phyloP scores from a whole-genome alignment of 2,329 filamentous ascomycete genomes.

The Didymella exigua region DNA sequence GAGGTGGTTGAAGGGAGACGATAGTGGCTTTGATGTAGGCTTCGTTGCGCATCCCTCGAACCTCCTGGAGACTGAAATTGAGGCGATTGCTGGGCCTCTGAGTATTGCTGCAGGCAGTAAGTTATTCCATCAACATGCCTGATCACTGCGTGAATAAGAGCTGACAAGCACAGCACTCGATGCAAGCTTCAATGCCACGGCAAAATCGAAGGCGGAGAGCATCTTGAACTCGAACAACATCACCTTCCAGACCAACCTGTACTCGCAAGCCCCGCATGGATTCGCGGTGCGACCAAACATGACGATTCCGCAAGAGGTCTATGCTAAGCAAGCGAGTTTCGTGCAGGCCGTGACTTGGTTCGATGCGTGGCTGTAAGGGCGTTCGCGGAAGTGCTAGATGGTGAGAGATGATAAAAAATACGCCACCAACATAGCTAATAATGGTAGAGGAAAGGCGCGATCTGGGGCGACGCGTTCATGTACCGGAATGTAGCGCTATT shows the following conservation, averaged over 20 bases:
- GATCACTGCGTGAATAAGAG: conserved; percentile 1
- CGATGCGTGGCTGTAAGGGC: conserved; percentile 36
- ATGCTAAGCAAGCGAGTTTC: conserved; percentile 45
- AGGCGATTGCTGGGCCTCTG: conserved; percentile 67
- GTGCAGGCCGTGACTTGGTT: conserved; percentile 48
- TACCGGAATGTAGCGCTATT: not conserved
- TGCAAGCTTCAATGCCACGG: conserved; percentile 25
- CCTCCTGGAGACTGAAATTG: conserved; percentile 69
- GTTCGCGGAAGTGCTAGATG: not conserved
- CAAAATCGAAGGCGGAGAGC: conserved; percentile 26
- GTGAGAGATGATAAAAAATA: no score
- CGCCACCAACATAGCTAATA: no score
- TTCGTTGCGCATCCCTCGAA: conserved; percentile 75
- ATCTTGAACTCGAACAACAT: conserved; percentile 37
- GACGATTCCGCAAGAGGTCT: conserved; percentile 37
- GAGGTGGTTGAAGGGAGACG: conserved; percentile 61
- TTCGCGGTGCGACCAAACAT: conserved; percentile 44
- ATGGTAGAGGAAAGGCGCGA: not conserved
- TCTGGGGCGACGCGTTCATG: not conserved
- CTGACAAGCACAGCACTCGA: conserved; percentile 28
- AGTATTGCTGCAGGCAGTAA: conserved; percentile 66
- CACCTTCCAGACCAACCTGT: conserved; percentile 42
- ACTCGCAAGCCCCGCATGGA: conserved; percentile 42
- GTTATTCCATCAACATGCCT: conserved; percentile 16
- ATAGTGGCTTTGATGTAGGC: conserved; percentile 63